Base-by-base conservation (phyloP, 169 alveolate genomes). In the Plasmodium chabaudi region DNA sequence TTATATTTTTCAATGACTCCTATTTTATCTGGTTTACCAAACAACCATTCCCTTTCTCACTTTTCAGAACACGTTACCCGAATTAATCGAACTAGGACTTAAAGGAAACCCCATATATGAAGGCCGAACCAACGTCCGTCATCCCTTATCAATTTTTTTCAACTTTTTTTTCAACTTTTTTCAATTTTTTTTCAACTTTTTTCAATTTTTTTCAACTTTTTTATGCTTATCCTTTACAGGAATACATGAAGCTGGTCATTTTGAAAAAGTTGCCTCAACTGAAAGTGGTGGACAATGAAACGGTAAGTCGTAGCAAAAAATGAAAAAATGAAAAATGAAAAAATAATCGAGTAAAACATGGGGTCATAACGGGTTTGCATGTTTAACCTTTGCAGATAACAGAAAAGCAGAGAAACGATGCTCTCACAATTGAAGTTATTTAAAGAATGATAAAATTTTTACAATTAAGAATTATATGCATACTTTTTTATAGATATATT, bases 91-190 rank as follows among this genome's bases (percentile, higher is more conserved):
- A 13, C 17, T 75, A n/a, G 88, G 88, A 34, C 70, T 75, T 3
- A 75, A 75, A 56, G 88, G 88, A 27, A 75, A 75, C 23, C 88
- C 88, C 4, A 25, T 75, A 61, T 75, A 75, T 63, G 88, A 75
- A 6, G 88, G 88, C 17, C 46, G 64, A 49, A 75, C 88, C 12
- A 75, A 75, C 67, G 88, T 75, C 5, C 19, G 9, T 39, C 5
- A 55, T 12, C 17, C 1, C 5, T 56, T 15, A 1, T 39, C 6
- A 44, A 3, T 25, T 10, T 34, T 4, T 0, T 12, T 3, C 9
- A 0, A 9, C 21, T 13, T 34, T 1, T 71, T 53, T 13, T 9
- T 13, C 44, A 21, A 0, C 25, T 23, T 69, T 23, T 51, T 42
- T 9, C 10, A n/a, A n/a, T n/a, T n/a, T n/a, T n/a, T n/a, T n/a